A percentile compares a stretch with the other conserved stretches of the same genome.
Evolutionary conservation across 192 early-diverging fungal species (phyloP).

Genomic region (Chytriomyces hyalinus): DNA sequence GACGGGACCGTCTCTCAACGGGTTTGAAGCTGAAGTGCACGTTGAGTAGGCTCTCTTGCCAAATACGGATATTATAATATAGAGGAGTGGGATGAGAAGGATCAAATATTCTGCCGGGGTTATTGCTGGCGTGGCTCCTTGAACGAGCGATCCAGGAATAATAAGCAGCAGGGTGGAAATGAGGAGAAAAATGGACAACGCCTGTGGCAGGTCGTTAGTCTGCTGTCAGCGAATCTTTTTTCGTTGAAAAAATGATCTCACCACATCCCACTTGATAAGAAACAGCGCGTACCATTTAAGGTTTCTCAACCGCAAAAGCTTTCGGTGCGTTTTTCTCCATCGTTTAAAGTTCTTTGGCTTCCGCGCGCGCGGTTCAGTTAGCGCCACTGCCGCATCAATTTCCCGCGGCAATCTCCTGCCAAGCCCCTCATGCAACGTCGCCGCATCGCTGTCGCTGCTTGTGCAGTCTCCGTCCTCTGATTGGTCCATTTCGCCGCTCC

Average conservation of each 20-base stretch:
- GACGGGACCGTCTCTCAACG: not conserved
- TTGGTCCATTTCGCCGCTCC: not conserved
- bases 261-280: not conserved
- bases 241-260: not conserved
- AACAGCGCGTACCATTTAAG: not conserved
- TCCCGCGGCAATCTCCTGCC: not conserved
- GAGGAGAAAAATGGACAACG: not conserved
- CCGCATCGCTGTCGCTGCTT: not conserved
- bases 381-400: not conserved
- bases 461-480: not conserved
- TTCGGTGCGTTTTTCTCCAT: not conserved
- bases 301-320: not conserved
- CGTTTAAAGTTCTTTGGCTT: not conserved
- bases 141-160: not conserved
- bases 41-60: not conserved
- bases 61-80: not conserved
- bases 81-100: not conserved
- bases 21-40: not conserved
- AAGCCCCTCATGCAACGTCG: not conserved
- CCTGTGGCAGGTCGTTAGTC: not conserved
- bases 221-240: not conserved
- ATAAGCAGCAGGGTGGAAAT: not conserved
- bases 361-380: not conserved
- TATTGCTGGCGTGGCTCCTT: not conserved
- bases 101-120: not conserved